A percentile compares a stretch with the other conserved stretches of the same genome.
Evolutionary conservation across 768 basidiomycete genomes (phyloP).

Genomic region (Coprinopsis strossmayeri): DNA sequence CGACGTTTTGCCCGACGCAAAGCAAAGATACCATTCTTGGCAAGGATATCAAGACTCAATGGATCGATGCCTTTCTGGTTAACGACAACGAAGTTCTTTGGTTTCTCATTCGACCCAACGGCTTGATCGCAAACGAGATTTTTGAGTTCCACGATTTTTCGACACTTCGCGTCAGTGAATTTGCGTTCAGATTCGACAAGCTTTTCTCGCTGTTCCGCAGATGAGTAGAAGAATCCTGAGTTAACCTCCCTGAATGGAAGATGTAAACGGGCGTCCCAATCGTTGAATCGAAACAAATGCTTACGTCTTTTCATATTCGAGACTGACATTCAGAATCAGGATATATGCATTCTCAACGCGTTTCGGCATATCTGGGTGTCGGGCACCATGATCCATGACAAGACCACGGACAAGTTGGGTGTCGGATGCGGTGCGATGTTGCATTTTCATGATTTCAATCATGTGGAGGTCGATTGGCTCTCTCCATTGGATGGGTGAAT

Average conservation of each 20-base stretch:
- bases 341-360: slow-evolving; percentile 94
- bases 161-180: slow-evolving; percentile 90
- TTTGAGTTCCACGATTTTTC: slow-evolving; percentile 96
- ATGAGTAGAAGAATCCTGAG: slow-evolving; percentile 98
- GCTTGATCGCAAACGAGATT: slow-evolving; percentile 93
- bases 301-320: slow-evolving; percentile 99
- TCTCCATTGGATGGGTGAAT: slow-evolving; percentile 59
- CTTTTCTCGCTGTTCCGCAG: slow-evolving; percentile 96
- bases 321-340: slow-evolving; percentile 91
- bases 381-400: slow-evolving; percentile 93
- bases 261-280: slow-evolving; percentile 3
- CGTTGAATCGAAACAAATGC: too few species aligned
- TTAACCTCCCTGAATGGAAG: slow-evolving; percentile 79
- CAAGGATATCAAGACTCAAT: slow-evolving; percentile 89
- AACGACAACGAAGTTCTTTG: slow-evolving; percentile 87
- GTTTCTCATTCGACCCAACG: slow-evolving; percentile 74
- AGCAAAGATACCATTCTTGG: slow-evolving; percentile 94
- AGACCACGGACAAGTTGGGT: slow-evolving; percentile 93
- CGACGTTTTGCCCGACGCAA: slow-evolving; percentile 93
- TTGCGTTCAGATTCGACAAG: slow-evolving; percentile 94
- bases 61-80: slow-evolving; percentile 99
- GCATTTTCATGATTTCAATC: slow-evolving; percentile 99
- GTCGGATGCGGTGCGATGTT: slow-evolving; percentile 95
- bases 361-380: slow-evolving; percentile 99
- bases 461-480: slow-evolving; percentile 98